phyloP scores from a whole-genome alignment of 345 rosid species.

The Eucalyptus marginata region DNA sequence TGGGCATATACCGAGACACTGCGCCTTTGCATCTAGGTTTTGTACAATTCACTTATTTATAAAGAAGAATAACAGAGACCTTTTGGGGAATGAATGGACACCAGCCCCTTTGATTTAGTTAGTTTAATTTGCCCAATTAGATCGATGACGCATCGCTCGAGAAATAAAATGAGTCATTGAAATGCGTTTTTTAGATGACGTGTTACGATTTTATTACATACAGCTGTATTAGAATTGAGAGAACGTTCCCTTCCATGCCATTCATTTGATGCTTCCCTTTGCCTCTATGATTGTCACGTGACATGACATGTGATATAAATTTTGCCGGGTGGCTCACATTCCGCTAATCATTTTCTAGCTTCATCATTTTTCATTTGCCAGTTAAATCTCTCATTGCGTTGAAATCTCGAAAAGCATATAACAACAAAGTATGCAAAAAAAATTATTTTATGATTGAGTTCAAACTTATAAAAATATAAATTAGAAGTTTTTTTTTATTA shows the following conservation, averaged over 20 bases:
- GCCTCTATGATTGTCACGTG: background rate
- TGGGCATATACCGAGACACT: background rate
- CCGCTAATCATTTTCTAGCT: background rate
- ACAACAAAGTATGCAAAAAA: too few relatives aligned
- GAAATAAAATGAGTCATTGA: background rate
- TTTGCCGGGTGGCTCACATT: accelerated
- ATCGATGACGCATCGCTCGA: accelerated
- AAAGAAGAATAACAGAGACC: background rate
- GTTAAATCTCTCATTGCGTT: background rate
- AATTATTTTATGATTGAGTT: background rate
- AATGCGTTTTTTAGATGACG: background rate
- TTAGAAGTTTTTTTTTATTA: background rate
- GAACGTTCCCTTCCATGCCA: accelerated
- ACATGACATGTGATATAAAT: background rate
- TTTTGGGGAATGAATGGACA: background rate
- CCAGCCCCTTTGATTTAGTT: background rate
- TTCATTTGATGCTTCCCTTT: accelerated
- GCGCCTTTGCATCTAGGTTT: background rate
- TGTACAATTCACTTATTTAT: background rate
- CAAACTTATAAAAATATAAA: background rate
- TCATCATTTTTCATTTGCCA: background rate
- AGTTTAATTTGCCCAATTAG: background rate
- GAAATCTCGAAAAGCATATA: background rate
- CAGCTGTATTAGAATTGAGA: accelerated
- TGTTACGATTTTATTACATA: background rate